Evolutionary conservation across 2,329 filamentous ascomycete genomes (phyloP), one percentile per base, ranked within the genome.

Genomic region (Venturia pyrina): DNA sequence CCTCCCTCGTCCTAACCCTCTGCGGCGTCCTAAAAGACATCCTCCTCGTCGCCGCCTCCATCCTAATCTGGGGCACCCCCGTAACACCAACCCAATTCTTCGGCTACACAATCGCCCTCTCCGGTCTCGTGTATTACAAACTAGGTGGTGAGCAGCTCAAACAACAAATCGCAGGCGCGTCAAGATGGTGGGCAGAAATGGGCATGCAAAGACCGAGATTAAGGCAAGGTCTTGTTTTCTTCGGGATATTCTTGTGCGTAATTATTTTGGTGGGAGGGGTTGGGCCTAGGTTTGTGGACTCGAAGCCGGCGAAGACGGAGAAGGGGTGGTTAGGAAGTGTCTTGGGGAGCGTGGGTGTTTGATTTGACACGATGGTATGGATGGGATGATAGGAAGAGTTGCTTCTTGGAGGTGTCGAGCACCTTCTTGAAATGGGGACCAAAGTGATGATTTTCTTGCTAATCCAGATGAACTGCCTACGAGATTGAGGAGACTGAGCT

Each of bases 71-170:
- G 66, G 50, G 67, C 68, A 68, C 69, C 40, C 67, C 68, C 17
- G 69, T 70, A 21, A 66, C 68, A 10, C 43, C 56, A 37, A 65
- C 69, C 4, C 69, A 70, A 53, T 68, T 69, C 65, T 64, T 70
- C 50, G 69, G 69, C 44, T 70, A 70, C 80, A 81, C 80, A 72
- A 87, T 90, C 71, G 87, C 87, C 59, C 82, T 90, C 19, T 79
- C 78, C 67, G 87, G 87, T 70, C 87, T 90, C 81, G 76, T 87
- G 67, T 88, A 88, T 80, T 89, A 89, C 80, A 89, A 89, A 81
- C 84, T 89, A 65, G 87, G 87, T 57, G 83, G 82, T 68, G 89
- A 92, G 66, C 85, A 88, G 72, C 79, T 92, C 73, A 89, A 86
- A 80, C 85, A 85, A 72, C 65, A 66, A 13, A 60, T 66, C 24